Percentiles rank a stretch among this genome's conserved stretches.
phyloP scores from a whole-genome alignment of 2,329 filamentous ascomycete genomes.

The Penicillium paneum region DNA sequence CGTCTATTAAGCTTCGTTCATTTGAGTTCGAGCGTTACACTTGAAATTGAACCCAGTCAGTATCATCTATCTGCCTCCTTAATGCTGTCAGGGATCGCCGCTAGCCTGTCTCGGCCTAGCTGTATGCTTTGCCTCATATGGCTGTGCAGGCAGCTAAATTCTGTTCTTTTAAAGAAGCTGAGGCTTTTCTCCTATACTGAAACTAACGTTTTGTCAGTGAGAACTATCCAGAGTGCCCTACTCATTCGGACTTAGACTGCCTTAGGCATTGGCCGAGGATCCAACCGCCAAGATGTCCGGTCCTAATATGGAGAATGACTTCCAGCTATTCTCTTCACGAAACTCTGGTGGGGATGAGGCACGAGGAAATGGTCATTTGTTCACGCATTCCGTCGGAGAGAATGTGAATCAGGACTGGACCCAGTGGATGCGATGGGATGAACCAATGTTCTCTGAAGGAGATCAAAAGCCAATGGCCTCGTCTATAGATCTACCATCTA shows the following conservation, averaged over 20 bases:
- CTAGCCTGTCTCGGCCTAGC: constrained; percentile 2
- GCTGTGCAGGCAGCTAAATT: constrained; percentile 4
- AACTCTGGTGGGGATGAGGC: constrained; percentile 19
- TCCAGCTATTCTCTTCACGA: constrained; percentile 34
- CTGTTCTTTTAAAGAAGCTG: background rate
- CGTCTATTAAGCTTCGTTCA: background rate
- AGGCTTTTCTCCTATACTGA: background rate
- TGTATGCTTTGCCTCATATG: background rate
- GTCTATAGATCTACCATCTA: constrained; percentile 24
- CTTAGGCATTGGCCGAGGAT: constrained; percentile 1
- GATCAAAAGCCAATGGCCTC: constrained; percentile 27
- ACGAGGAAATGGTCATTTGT: constrained; percentile 11
- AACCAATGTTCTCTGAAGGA: constrained; percentile 31
- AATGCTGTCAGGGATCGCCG: background rate
- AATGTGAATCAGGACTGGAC: constrained; percentile 42
- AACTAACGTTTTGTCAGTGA: constrained; percentile 11
- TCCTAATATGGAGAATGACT: constrained; percentile 31
- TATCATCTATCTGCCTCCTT: constrained; percentile 1
- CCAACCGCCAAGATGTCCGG: constrained; percentile 21
- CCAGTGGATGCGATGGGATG: constrained; percentile 48
- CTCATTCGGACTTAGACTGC: background rate
- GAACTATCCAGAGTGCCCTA: background rate
- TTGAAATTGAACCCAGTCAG: constrained; percentile 9
- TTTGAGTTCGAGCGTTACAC: background rate
- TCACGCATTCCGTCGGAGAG: constrained; percentile 24